These are phyloP conservation scores for Cercospora sojina DNA, from an alignment of 2,329 filamentous ascomycete species.

Conservation along the genomic window DNA sequence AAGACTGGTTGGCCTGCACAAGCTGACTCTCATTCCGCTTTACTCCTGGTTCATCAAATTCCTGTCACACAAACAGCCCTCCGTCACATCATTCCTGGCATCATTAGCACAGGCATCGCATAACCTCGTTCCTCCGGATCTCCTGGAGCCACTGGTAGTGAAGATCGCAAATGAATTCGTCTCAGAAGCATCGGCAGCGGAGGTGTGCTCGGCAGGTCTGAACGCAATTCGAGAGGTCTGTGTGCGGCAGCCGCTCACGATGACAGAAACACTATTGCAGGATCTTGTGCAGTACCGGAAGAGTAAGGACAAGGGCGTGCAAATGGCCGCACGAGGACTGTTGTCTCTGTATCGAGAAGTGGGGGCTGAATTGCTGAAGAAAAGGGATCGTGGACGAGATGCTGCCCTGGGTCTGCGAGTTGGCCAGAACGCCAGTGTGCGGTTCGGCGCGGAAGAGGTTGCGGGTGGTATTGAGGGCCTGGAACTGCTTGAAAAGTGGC, in stretches of 20 bases:
- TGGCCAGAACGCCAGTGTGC: constrained; percentile 71
- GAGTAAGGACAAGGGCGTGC: constrained; percentile 97
- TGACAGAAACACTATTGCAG: constrained; percentile 92
- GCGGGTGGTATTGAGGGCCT: constrained; percentile 84
- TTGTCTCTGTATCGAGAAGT: constrained; percentile 89
- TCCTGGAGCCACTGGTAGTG: constrained; percentile 81
- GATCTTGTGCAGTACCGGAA: constrained; percentile 94
- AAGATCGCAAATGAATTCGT: constrained; percentile 99
- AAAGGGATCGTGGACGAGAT: constrained; percentile 86
- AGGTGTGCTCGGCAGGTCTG: constrained; percentile 87
- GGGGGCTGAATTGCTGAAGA: constrained; percentile 82
- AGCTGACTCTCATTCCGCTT: constrained; percentile 81
- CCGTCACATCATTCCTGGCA: constrained; percentile 89
- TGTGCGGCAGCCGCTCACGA: constrained; percentile 87
- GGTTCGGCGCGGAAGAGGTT: constrained; percentile 77
- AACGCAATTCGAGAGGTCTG: constrained; percentile 96
- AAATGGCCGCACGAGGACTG: constrained; percentile 95
- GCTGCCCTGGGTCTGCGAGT: constrained; percentile 77
- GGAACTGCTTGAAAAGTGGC: constrained; percentile 88
- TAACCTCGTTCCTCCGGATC: constrained; percentile 86
- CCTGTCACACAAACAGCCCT: constrained; percentile 82
- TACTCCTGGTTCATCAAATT: constrained; percentile 96
- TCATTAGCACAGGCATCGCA: constrained; percentile 90
- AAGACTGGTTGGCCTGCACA: constrained; percentile 86
- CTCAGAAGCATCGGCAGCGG: constrained; percentile 84